Base-by-base conservation (phyloP, 2,329 filamentous ascomycete genomes). In the Xylaria multiplex region DNA sequence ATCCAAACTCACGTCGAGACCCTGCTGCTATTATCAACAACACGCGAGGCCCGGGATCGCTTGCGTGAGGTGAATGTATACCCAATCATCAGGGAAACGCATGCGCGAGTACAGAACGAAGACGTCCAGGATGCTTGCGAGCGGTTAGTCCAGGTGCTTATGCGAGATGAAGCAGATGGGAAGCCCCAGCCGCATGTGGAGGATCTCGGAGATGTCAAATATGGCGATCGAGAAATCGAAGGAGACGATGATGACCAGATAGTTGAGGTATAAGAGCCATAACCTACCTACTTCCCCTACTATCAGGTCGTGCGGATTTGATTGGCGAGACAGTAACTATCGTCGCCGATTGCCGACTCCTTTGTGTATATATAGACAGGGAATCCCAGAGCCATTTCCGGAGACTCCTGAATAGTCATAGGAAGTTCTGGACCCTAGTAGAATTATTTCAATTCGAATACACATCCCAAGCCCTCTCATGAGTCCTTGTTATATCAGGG, bases 1-100 rank as follows among this genome's bases (percentile, higher is more conserved):
- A 84, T 97, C 60, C 88, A 91, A 76, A 96, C 92, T 2, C 94
- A 98, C 77, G 80, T 99, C 22, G 96, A 99, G 81, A 97, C 93
- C 0, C 78, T 99, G 61, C 85, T 94, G 63, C 81, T 99, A 19
- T 79, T 99, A 64, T 94, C 92, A 0, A 94, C 91, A 6, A 95
- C 92, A 7, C 84, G 88, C 6, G 84, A 90, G 71, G 93, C 91
- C 1, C 86, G 95, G 66, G 91, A 96, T 6, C 81, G 86, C 61
- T 83, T 98, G 84, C 86, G 93, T 19, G 81, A 85, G 19, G 83
- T 95, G 52, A 92, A 93, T 73, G 92, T 97, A 0, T 99, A 99
- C 78, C 93, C 94, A 0, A 89, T 98, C 53, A 83, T 98, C 22
- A 85, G 96, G 58, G 96, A 98, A 79, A 90, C 91, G 37, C 96